Base-by-base conservation (phyloP, 2,329 filamentous ascomycete genomes). In the Cercospora berteroae region DNA sequence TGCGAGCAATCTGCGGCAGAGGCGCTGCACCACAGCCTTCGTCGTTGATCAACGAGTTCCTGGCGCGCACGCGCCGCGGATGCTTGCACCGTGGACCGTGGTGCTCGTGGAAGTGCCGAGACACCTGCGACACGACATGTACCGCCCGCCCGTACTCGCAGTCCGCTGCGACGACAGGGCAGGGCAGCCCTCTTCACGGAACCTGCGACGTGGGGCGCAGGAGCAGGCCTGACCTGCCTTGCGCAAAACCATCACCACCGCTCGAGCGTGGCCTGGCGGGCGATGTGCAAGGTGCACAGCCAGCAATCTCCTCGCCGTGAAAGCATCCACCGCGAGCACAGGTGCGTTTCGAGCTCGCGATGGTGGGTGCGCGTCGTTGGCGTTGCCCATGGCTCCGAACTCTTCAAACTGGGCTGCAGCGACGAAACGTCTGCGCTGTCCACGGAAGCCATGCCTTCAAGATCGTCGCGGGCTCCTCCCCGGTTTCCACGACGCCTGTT, bases 71-170 rank as follows among this genome's bases (percentile, higher is more conserved):
- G 55, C 55, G 39, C 56, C 31, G 55, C 56, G 48, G 27, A 59
- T 48, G n/a, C 57, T 52, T 33, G 60, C 52, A 63, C 33, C 7
- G 33, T 60, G 55, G 55, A 63, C 33, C 7, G 33, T 60, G 55
- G 55, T 63, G 55, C 65, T 67, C 56, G 65, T 67, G 42, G 55
- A 48, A 52, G 65, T 67, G 56, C 65, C 60, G 64, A 66, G 57
- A 61, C 64, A 60, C 44, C 59, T 63, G 44, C 33, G 27, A 64
- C 62, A 64, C 60, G 60, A 67, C 60, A 67, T 66, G 64, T 66
- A 57, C 57, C 64, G 18, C 18, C 20, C 3, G 44, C 5, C 29
- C 36, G 56, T 48, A 29, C 58, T 60, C 58, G 39, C 36, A 36
- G 39, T 50, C 55, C 60, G 60, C 39, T 36, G 60, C 60, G 9